Percentiles rank a stretch among this genome's conserved stretches.
These are phyloP conservation scores for Colletotrichum tabaci DNA, from an alignment of 2,329 filamentous ascomycete species.

Conservation along the genomic window DNA sequence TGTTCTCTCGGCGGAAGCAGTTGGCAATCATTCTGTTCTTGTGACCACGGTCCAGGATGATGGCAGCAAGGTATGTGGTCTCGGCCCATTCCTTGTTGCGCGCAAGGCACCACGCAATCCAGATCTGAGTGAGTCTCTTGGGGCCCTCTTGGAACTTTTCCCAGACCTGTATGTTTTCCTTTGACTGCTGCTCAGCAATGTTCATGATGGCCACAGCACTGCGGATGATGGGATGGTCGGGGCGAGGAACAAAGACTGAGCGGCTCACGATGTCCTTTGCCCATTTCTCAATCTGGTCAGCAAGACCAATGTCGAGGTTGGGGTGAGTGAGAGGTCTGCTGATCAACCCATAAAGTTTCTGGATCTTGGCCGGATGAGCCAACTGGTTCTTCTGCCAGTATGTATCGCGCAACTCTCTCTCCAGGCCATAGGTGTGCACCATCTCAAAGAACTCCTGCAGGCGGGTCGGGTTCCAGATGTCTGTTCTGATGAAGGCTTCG, in stretches of 20 bases:
- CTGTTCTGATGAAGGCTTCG: slow-evolving; percentile 30
- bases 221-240: slow-evolving; percentile 26
- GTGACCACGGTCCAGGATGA: slow-evolving; percentile 5
- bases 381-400: slow-evolving; percentile 34
- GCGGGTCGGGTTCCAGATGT: slow-evolving; percentile 7
- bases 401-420: slow-evolving; percentile 23
- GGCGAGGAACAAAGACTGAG: slow-evolving; percentile 22
- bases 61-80: slow-evolving; percentile 10
- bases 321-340: background rate
- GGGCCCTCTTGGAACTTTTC: background rate
- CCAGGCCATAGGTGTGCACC: slow-evolving; percentile 9
- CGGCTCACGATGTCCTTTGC: slow-evolving; percentile 29
- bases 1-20: slow-evolving; percentile 15
- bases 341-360: slow-evolving; percentile 3
- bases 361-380: slow-evolving; percentile 2
- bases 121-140: slow-evolving; percentile 12
- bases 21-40: slow-evolving; percentile 12
- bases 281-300: background rate
- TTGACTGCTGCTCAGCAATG: background rate
- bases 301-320: background rate
- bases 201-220: slow-evolving; percentile 39
- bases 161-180: background rate
- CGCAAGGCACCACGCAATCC: slow-evolving; percentile 34
- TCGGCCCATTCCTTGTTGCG: slow-evolving; percentile 11
- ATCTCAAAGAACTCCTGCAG: slow-evolving; percentile 32